Evolutionary conservation across 1,284 basidiomycete genomes (phyloP), one percentile per base, ranked within the genome.

Genomic region (Cerrena zonata): DNA sequence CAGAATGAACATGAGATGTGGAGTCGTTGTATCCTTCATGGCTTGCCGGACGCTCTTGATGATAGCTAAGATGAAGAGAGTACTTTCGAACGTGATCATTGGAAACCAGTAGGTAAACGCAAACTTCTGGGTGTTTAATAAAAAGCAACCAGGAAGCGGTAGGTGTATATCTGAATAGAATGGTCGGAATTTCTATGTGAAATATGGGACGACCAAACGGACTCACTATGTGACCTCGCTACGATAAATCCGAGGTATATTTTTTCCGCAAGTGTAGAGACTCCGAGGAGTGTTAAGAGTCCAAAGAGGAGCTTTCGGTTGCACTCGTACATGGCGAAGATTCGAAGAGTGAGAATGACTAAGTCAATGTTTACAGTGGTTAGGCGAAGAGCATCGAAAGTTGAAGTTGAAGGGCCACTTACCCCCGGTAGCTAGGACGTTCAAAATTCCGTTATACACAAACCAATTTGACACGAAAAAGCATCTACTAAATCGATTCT

Each of bases 91-190:
- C 13, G 36, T 21, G 24, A 47, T 37, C 11, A 37, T 38, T 12
- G 46, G 46, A 11, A 47, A 22, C 46, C 46, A 47, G 24, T 30
- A 47, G 11, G 46, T 13, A 18, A 19, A 47, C 3, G 46, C 46
- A 12, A 19, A 37, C 4, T 30, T 19, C 38, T 47, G n/a, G 15
- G 27, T 21, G 21, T 36, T 18, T 4, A 30, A 3, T 3, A 27
- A 18, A 11, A 39, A n/a, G 18, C 46, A 47, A 19, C 30, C 30
- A 34, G 18, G 25, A 19, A 38, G 22, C 4, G 24, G 24, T 36
- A 21, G 36, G 12, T 5, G 27, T n/a, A 38, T 18, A 23, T 19
- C 4, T n/a, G 38, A n/a, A 10, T 5, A 19, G 21, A 34, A 34
- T 34, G 30, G 7, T 34, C 5, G 30, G 44, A 12, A 26, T 11